Evolutionary conservation across 208 protist species (phyloP).

Genomic region (Naegleria lovaniensis): DNA sequence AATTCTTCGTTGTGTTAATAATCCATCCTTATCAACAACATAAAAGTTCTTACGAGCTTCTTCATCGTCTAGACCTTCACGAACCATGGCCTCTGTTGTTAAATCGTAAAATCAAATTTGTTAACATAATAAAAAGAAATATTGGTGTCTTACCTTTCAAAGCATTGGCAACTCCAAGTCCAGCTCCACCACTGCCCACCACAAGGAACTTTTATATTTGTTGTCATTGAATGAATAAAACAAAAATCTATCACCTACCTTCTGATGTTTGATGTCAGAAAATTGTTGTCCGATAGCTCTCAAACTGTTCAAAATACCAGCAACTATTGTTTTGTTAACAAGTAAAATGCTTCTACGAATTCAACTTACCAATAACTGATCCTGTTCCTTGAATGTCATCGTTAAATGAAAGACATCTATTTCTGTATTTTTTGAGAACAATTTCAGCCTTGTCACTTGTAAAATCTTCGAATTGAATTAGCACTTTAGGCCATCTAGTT

Average conservation of each 20-base stretch:
- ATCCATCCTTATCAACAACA: background rate
- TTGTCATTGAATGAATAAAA: no score
- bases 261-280: background rate
- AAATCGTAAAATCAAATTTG: no score
- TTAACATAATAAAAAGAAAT: no score
- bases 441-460: conserved; percentile 80
- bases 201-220: background rate
- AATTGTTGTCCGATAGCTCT: background rate
- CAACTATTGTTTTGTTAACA: background rate
- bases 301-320: background rate
- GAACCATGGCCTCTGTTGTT: background rate
- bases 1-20: background rate
- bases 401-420: conserved; percentile 88
- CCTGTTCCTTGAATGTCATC: conserved; percentile 93
- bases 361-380: conserved; percentile 23
- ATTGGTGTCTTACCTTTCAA: background rate
- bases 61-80: background rate
- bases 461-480: conserved; percentile 92
- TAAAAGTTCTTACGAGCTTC: background rate
- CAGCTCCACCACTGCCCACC: background rate
- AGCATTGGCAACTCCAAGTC: background rate
- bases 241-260: background rate
- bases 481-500: conserved; percentile 62
- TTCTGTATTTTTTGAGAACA: conserved; percentile 80
- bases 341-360: background rate